A percentile compares a stretch with the other conserved stretches of the same genome.
Conservation (phyloP, 148 eudicot species). For the Persicaria tinctoria region DNA sequence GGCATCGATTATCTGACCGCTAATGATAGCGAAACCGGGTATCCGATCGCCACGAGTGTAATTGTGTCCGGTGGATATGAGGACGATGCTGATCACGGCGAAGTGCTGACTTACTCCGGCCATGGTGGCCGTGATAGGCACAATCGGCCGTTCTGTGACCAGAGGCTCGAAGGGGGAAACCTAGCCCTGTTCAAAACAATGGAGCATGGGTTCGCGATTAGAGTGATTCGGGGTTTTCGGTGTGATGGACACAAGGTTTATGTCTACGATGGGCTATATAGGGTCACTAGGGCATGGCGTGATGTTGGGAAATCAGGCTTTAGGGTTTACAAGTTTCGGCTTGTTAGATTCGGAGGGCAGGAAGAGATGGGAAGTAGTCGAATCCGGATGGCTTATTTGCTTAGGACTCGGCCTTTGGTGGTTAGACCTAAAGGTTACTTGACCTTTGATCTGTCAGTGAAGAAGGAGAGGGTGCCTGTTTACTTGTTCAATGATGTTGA, state of each 20-base stretch:
- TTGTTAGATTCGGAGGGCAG: constrained; percentile 56
- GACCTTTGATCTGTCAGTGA: constrained; percentile 55
- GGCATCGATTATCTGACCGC: constrained; percentile 74
- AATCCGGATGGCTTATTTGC: constrained; percentile 40
- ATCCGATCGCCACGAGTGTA: constrained; percentile 79
- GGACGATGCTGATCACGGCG: constrained; percentile 74
- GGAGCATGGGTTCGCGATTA: constrained; percentile 74
- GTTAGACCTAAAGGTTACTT: constrained; percentile 55
- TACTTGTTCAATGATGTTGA: constrained; percentile 68
- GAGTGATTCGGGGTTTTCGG: constrained; percentile 72
- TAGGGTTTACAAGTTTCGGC: constrained; percentile 75
- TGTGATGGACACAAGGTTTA: constrained; percentile 68
- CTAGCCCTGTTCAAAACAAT: constrained; percentile 70
- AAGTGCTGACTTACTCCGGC: constrained; percentile 65
- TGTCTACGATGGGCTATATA: constrained; percentile 93
- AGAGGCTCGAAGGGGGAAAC: constrained; percentile 72
- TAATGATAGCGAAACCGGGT: constrained; percentile 61
- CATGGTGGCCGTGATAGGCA: constrained; percentile 79
- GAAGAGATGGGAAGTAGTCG: constrained; percentile 72
- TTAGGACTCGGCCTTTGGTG: constrained; percentile 43
- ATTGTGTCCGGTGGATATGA: constrained; percentile 83
- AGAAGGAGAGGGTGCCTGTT: constrained; percentile 57
- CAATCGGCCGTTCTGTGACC: constrained; percentile 39
- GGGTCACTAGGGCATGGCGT: constrained; percentile 57
- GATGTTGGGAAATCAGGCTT: constrained; percentile 82